Conservation (phyloP, 805 yeast genomes). For the Barnettozyma vustinii region DNA sequence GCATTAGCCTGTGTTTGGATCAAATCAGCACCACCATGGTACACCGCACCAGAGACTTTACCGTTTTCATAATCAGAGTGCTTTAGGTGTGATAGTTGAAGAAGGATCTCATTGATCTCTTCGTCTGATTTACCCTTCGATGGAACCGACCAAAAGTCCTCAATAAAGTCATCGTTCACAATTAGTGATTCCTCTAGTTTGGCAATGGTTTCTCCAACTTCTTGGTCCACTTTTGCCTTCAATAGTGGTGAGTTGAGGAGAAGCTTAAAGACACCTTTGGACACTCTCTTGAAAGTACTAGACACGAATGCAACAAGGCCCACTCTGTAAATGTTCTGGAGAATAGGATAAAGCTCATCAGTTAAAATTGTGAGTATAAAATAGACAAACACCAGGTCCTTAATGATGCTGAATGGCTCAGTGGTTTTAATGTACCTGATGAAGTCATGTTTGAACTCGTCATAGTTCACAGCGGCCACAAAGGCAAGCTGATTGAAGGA, state of each 20-base stretch:
- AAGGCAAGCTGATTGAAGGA: neutral
- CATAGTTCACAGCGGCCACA: neutral
- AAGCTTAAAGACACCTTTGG: conserved; percentile 22
- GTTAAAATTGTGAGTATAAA: neutral
- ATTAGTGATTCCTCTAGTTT: conserved; percentile 56
- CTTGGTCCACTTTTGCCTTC: conserved; percentile 50
- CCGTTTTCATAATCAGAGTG: conserved; percentile 84
- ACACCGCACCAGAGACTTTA: conserved; percentile 89
- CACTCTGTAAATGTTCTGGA: neutral
- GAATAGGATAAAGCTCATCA: neutral
- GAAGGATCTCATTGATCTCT: conserved; percentile 46
- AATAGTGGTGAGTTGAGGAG: conserved; percentile 47
- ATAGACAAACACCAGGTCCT: conserved; percentile 1
- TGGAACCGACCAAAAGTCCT: conserved; percentile 52
- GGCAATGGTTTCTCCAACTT: conserved; percentile 43
- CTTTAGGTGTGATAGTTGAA: conserved; percentile 42
- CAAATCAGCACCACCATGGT: conserved; percentile 87
- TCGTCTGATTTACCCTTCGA: conserved; percentile 45
- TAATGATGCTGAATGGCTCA: neutral
- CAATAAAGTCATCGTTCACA: conserved; percentile 41
- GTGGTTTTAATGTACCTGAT: neutral
- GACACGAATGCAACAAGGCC: neutral
- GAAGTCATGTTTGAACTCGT: neutral
- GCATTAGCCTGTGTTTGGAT: conserved; percentile 71
- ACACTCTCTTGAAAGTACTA: neutral